phyloP scores from a whole-genome alignment of 352 stramenopile species.

The Pythium brachiatum region DNA sequence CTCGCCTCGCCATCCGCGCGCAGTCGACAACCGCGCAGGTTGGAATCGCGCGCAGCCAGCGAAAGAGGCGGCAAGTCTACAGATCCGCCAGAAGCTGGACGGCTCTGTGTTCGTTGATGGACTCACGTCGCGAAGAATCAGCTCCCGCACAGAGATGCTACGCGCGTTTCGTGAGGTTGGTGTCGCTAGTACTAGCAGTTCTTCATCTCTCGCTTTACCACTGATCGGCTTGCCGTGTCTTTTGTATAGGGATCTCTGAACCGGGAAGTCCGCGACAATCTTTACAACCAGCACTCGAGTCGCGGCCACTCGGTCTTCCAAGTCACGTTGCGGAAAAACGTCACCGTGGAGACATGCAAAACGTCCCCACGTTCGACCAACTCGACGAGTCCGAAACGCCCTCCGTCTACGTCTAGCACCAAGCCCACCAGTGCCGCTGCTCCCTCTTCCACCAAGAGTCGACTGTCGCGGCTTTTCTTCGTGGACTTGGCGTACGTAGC shows the following conservation, averaged over 20 bases:
- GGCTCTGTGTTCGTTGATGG: conserved; percentile 69
- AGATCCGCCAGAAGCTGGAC: conserved; percentile 64
- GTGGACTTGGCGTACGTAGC: conserved; percentile 64
- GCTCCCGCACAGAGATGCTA: conserved; percentile 42
- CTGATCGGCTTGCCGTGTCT: neutral
- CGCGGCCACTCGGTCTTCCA: conserved; percentile 74
- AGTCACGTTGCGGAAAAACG: conserved; percentile 51
- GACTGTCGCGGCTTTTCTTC: conserved; percentile 61
- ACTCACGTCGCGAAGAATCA: conserved; percentile 53
- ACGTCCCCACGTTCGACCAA: neutral
- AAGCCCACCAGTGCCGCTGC: neutral
- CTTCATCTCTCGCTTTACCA: neutral
- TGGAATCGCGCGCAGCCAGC: conserved; percentile 51
- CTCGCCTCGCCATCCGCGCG: neutral
- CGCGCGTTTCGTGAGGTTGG: conserved; percentile 58
- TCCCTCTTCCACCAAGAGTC: conserved; percentile 27
- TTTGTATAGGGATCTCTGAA: conserved; percentile 50
- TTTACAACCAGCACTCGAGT: conserved; percentile 72
- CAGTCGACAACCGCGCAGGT: conserved; percentile 27
- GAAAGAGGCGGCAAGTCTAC: conserved; percentile 53
- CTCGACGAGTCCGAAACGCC: conserved; percentile 9
- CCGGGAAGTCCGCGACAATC: conserved; percentile 65
- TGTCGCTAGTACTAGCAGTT: neutral
- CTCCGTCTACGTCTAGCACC: neutral
- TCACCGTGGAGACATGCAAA: conserved; percentile 6